Percentiles rank a stretch among this genome's conserved stretches.
Evolutionary conservation across 2,329 filamentous ascomycete genomes (phyloP).

Genomic region (Fusarium nurragi): DNA sequence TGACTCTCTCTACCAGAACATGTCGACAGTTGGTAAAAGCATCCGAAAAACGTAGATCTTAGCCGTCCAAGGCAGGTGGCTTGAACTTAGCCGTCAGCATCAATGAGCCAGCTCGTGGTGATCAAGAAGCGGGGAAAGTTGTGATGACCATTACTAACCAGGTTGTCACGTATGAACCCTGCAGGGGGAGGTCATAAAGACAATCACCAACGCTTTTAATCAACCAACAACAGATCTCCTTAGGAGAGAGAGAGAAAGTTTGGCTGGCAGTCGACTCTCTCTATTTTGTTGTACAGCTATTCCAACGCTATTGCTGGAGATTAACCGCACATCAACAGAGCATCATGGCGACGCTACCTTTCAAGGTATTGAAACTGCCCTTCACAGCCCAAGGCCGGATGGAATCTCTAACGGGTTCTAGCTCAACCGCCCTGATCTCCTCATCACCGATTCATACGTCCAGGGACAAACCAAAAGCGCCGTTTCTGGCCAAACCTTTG

Average conservation of each 20-base stretch:
- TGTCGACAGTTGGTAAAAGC: not conserved
- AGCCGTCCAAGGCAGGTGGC: not conserved
- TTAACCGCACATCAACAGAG: accelerated
- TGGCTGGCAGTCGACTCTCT: too few relatives aligned
- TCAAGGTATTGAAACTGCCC: not conserved
- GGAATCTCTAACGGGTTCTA: not conserved
- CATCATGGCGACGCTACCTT: slow-evolving; percentile 1
- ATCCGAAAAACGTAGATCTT: not conserved
- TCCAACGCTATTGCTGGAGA: accelerated
- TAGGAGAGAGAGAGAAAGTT: too few relatives aligned
- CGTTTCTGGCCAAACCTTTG: not conserved
- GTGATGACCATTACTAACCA: slow-evolving; percentile 9
- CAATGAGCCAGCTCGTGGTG: slow-evolving; percentile 3
- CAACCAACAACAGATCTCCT: too few relatives aligned
- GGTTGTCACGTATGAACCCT: not conserved
- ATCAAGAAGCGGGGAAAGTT: slow-evolving; percentile 4
- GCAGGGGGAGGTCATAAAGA: not conserved
- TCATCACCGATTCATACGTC: slow-evolving; percentile 5
- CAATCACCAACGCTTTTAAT: not conserved
- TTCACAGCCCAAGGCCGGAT: accelerated
- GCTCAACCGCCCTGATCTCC: slow-evolving; percentile 5
- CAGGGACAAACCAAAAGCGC: not conserved
- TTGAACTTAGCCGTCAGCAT: not conserved
- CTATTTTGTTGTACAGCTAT: too few relatives aligned
- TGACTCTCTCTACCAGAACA: not conserved